Conservation (phyloP, 2,329 filamentous ascomycete genomes). For the Stromatinia cepivora region DNA sequence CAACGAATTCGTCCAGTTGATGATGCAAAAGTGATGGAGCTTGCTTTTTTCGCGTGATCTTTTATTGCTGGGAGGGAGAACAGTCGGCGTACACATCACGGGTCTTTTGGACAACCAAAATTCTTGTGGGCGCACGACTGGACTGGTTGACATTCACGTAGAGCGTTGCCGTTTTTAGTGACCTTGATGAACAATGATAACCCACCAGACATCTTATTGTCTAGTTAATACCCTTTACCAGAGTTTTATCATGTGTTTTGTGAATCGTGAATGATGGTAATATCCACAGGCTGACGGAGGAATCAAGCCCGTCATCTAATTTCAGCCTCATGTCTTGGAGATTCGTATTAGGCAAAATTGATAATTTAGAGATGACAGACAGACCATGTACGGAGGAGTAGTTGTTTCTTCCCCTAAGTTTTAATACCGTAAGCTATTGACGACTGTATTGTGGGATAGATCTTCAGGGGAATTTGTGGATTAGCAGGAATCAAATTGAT, state of each 20-base stretch:
- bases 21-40: constrained; percentile 78
- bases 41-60: constrained; percentile 26
- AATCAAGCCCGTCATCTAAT: background rate
- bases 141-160: constrained; percentile 19
- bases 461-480: constrained; percentile 1
- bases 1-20: constrained; percentile 91
- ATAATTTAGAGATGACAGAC: background rate
- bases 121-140: constrained; percentile 16
- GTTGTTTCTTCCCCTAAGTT: background rate
- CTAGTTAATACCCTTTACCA: constrained; percentile 18
- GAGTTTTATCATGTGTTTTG: background rate
- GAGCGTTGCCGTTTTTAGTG: constrained; percentile 17
- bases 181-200: constrained; percentile 18
- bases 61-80: constrained; percentile 19
- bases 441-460: background rate
- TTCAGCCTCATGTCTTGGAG: background rate
- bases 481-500: background rate
- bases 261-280: background rate
- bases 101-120: constrained; percentile 21
- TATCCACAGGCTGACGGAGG: background rate
- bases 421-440: background rate
- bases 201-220: constrained; percentile 7
- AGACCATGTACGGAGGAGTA: too few species aligned
- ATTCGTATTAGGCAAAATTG: background rate
- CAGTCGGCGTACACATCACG: constrained; percentile 20